Evolutionary conservation across 176 grass and related monocot species (phyloP), one percentile per base, ranked within the genome.

Genomic region (Tillandsia fasciculata): DNA sequence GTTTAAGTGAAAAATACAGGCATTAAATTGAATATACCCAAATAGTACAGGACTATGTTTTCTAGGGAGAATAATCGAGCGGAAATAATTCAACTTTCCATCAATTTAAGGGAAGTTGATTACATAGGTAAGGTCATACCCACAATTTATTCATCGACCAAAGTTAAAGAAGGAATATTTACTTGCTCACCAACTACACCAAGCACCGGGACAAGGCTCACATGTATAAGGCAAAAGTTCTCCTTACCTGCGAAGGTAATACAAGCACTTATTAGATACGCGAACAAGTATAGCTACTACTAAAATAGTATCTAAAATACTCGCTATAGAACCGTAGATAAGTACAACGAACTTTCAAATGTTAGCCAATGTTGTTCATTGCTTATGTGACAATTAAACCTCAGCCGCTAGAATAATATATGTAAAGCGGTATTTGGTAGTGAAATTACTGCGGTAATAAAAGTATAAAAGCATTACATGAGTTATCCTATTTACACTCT

Each of bases 161-260:
- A 49, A 61, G 48, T 49, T 29, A 13, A 79, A 54, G 76, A 64
- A 84, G 28, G 81, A 81, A 79, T 83, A 72, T 77, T 90, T 92
- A 92, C 94, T 84, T 97, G 94, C 72, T 97, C 94, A 67, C 94
- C 94, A 68, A 97, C 94, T 68, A 97, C 94, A 73, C 94, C 87
- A 73, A 97, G 63, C 64, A 93, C 94, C 27, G 89, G 94, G 61
- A 93, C 86, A 81, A 97, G 84, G 81, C 94, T 97, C 65, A 97
- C 87, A 71, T 97, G 94, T 79, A 97, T 97, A 54, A 97, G 89
- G 75, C 94, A 97, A 66, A 97, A 97, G 82, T 97, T 90, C 53
- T 97, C 94, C 66, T 89, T 97, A 49, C 87, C 94, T 97, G 68
- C 42, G 83, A 79, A 71, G 12, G 77, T 12, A 70, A 58, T 66